A percentile compares a stretch with the other conserved stretches of the same genome.
Conservation (phyloP, 129 eudicot genomes). For the Centrapalus pauciflorus region DNA sequence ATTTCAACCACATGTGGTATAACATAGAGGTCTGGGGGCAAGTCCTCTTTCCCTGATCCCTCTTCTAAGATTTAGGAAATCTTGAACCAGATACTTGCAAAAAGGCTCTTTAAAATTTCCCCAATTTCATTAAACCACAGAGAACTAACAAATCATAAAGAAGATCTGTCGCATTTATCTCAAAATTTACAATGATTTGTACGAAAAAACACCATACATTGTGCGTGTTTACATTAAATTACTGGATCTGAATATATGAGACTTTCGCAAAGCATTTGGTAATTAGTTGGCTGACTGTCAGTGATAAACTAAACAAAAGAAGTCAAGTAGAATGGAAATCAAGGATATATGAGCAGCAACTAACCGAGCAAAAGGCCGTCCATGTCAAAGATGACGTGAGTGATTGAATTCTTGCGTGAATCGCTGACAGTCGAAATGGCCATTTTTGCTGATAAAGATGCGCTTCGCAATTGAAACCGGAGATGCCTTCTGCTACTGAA, state of each 20-base stretch:
- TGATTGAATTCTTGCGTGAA: slow-evolving; percentile 38
- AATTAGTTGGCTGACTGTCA: not conserved
- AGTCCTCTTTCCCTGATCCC: not conserved
- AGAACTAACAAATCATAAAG: not conserved
- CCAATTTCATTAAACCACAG: not conserved
- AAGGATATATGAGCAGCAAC: not conserved
- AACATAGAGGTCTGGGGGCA: not conserved
- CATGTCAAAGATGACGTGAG: slow-evolving; percentile 90
- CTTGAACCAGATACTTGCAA: not conserved
- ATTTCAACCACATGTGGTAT: no score
- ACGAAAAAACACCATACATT: not conserved
- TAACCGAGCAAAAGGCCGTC: slow-evolving; percentile 86
- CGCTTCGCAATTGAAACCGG: slow-evolving; percentile 6
- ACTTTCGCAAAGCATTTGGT: not conserved
- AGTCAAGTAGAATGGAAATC: not conserved
- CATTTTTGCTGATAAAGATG: slow-evolving; percentile 19
- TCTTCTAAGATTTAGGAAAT: not conserved
- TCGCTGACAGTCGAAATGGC: slow-evolving; percentile 19
- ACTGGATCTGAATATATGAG: slow-evolving; percentile 11
- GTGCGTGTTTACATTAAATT: not conserved
- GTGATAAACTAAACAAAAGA: not conserved
- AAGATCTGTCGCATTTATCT: slow-evolving; percentile 3
- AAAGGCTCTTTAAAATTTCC: not conserved
- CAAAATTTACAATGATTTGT: not conserved
- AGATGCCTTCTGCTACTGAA: not conserved